Base-by-base conservation (phyloP, 345 rosid genomes). In the Reutealis trisperma region DNA sequence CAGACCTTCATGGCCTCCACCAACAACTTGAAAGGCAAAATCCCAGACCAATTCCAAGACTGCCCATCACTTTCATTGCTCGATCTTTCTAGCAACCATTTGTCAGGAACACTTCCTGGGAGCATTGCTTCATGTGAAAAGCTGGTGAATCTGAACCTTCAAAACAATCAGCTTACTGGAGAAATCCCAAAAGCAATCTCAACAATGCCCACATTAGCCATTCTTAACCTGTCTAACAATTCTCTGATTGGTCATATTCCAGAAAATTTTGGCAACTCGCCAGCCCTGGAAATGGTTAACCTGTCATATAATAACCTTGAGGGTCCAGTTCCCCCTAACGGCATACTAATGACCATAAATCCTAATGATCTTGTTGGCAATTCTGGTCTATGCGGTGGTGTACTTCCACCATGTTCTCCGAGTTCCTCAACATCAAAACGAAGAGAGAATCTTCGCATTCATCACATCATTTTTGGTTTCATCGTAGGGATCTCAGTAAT, bases 211-310 rank as follows among this genome's bases (percentile, higher is more conserved):
- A 87, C 89, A 64, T 81, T 91, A 83, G 90, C 97, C 67, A 63
- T 93, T 73, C 90, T 93, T 32, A 93, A 94, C 80, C 88, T 94
- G 66, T 94, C 98, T 57, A 85, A 89, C 86, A 92, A 94, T 79
- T 90, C 96, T 71, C 71, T 94, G 24, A 65, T 82, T 5, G 98
- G 98, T 47, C 80, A 51, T 9, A 94, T 94, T 61, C 97, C 97
- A 0, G 76, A 25, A 16, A 85, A 79, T 73, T 78, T 92, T 13
- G 96, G 98, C 71, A 85, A 80, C 76, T 91, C 92, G 8, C 93
- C 95, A 24, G 88, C 97, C 37, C 54, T 94, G 77, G 98, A 94
- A 88, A 89, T 78, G 84, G 87, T 94, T 15, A 92, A 91, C 74
- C 73, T 92, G 71, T 92, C 98, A 24, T 88, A 83, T 86, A 94